These are phyloP conservation scores for Kwoniella newhampshirensis DNA, from an alignment of 768 basidiomycete genomes.

Conservation along the genomic window DNA sequence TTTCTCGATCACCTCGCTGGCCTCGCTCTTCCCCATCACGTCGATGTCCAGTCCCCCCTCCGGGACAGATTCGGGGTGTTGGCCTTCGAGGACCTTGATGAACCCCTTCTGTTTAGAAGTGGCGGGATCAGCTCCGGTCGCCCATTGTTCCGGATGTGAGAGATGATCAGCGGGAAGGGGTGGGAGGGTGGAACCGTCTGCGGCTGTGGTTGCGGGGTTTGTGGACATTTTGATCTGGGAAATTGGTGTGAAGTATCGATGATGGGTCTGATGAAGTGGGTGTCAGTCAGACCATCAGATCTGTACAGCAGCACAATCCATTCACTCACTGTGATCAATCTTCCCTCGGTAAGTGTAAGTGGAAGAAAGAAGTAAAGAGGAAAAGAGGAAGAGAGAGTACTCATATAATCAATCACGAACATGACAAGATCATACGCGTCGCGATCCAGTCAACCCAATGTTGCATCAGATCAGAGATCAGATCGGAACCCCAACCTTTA, in stretches of 20 bases:
- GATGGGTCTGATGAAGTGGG: background rate
- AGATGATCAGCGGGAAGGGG: slow-evolving; percentile 45
- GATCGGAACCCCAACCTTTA: too few relatives aligned
- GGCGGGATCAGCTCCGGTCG: slow-evolving; percentile 42
- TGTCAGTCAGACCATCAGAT: background rate
- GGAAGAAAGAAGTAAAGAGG: background rate
- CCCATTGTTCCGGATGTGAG: slow-evolving; percentile 47
- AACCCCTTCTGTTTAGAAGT: slow-evolving; percentile 47
- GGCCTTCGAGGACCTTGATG: slow-evolving; percentile 40
- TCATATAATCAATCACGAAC: slow-evolving; percentile 7
- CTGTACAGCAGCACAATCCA: background rate
- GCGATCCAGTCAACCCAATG: slow-evolving; percentile 2
- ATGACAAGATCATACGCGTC: slow-evolving; percentile 15
- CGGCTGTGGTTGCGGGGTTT: slow-evolving; percentile 7
- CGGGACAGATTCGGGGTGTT: slow-evolving; percentile 29
- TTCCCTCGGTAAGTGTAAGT: background rate
- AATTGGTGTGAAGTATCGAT: background rate
- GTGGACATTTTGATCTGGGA: background rate
- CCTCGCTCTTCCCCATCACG: slow-evolving; percentile 46
- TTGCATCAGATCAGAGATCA: too few relatives aligned
- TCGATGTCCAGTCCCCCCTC: slow-evolving; percentile 32
- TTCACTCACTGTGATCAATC: background rate
- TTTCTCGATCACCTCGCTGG: slow-evolving; percentile 49
- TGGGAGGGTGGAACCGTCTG: slow-evolving; percentile 29
- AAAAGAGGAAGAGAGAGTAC: background rate